These are phyloP conservation scores for Brettanomyces naardenensis DNA, from an alignment of 805 yeast species.

Conservation along the genomic window DNA sequence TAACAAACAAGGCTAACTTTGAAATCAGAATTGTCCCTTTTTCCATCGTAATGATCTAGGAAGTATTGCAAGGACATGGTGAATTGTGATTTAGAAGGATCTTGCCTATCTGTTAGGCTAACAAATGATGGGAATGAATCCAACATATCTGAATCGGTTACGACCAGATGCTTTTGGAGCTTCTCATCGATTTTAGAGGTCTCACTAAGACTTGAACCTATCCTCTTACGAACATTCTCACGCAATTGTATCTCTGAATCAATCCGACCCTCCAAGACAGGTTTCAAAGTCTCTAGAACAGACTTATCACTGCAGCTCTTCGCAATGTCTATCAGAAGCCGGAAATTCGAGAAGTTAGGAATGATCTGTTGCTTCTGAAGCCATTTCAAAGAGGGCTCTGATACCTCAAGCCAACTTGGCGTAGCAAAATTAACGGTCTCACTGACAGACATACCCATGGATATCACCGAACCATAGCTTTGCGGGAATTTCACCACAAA, in stretches of 20 bases:
- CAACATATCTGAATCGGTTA: constrained; percentile 46
- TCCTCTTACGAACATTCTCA: constrained; percentile 31
- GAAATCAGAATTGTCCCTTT: constrained; percentile 10
- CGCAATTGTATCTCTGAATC: constrained; percentile 32
- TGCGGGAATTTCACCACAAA: constrained; percentile 50
- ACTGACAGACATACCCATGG: constrained; percentile 48
- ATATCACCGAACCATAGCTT: constrained; percentile 40
- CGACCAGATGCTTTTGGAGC: constrained; percentile 13
- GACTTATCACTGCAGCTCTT: constrained; percentile 33
- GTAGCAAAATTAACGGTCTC: constrained; percentile 56
- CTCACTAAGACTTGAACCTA: constrained; percentile 20
- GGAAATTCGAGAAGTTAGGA: constrained; percentile 46
- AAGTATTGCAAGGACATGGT: constrained; percentile 28
- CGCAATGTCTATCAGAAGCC: constrained; percentile 39
- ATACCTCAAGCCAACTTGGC: constrained; percentile 43
- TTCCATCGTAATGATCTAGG: constrained; percentile 12
- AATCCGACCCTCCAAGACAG: constrained; percentile 27
- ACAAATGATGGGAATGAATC: constrained; percentile 50
- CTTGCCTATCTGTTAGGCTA: constrained; percentile 20
- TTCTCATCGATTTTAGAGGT: background rate
- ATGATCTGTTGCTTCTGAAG: constrained; percentile 35
- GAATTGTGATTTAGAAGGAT: constrained; percentile 22
- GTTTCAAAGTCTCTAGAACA: constrained; percentile 27
- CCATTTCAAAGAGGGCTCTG: constrained; percentile 46
- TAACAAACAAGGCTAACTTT: constrained; percentile 37